Conservation (phyloP, 495 filamentous ascomycete genomes). For the Extremus antarcticus region DNA sequence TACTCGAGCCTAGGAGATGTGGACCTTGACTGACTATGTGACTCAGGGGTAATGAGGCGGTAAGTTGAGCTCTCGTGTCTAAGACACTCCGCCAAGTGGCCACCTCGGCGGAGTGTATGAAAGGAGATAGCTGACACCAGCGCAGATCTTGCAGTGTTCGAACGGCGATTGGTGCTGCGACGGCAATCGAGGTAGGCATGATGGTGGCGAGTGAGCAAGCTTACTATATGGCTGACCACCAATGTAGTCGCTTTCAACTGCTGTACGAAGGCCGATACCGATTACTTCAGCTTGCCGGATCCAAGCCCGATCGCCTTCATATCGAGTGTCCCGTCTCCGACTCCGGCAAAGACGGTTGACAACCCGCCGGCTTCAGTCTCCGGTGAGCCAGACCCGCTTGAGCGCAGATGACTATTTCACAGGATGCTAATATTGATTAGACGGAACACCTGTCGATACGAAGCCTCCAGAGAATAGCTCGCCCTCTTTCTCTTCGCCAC, state of each 20-base stretch:
- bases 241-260: constrained; percentile 10
- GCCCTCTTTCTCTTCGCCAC: neutral
- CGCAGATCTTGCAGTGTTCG: constrained; percentile 8
- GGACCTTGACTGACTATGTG: neutral
- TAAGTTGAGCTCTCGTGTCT: neutral
- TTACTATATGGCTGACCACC: neutral
- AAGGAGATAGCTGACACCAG: neutral
- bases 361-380: neutral
- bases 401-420: neutral
- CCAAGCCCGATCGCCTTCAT: constrained; percentile 8
- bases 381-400: neutral
- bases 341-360: neutral
- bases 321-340: constrained; percentile 1
- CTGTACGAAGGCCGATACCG: constrained; percentile 6
- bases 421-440: neutral
- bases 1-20: neutral
- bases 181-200: neutral
- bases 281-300: constrained; percentile 7
- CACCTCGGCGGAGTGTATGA: too few species aligned
- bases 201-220: neutral
- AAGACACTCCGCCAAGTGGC: neutral
- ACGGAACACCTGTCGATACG: neutral
- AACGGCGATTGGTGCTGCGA: constrained; percentile 12
- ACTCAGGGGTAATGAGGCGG: constrained; percentile 12
- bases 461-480: neutral